Base-by-base conservation (phyloP, 176 grass and related monocot genomes). In the Triticum dicoccoides region DNA sequence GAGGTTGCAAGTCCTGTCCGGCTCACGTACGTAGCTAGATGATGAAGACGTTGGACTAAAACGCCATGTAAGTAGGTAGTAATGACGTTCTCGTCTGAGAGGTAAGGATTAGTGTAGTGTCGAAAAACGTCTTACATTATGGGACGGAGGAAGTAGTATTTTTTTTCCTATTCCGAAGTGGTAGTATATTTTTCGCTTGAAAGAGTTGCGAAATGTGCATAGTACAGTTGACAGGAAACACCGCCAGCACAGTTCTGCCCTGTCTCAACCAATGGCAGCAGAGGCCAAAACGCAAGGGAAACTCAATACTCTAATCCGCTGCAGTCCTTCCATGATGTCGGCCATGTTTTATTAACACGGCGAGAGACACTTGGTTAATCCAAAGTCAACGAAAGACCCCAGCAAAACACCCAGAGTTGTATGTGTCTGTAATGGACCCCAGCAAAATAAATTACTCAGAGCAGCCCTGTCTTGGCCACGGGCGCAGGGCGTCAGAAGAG, bases 341-440 rank as follows among this genome's bases (percentile, higher is more conserved):
- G 37, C 35, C 27, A 49, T 25, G 37, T 1, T 12, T 73, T 4
- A 9, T 52, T 9, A 33, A 45, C 61, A 70, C 69, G 38, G 9
- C 6, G 8, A 52, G 23, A 51, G 18, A n/a, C 18, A 33, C 8
- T 39, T 73, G 25, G 4, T 44, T 59, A 73, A 79, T 67, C 65
- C 44, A 11, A 84, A 30, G 85, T 87, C 89, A 90, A 84, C 82
- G 21, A 29, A 25, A 11, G 42, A 72, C 10, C 24, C 84, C 49
- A 51, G 32, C 32, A 32, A 32, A 32, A 32, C 32, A 32, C 3
- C 32, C 32, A 32, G 32, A 32, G 32, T 32, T 32, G 32, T 12
- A 21, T 86, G 82, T 85, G 44, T 51, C 49, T 59, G 47, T 29
- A 25, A 25, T 25, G 25, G 25, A 25, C 25, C 25, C 25, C 25